Base-by-base conservation (phyloP, 23 red algal species). In the Gracilaria gracilis region DNA sequence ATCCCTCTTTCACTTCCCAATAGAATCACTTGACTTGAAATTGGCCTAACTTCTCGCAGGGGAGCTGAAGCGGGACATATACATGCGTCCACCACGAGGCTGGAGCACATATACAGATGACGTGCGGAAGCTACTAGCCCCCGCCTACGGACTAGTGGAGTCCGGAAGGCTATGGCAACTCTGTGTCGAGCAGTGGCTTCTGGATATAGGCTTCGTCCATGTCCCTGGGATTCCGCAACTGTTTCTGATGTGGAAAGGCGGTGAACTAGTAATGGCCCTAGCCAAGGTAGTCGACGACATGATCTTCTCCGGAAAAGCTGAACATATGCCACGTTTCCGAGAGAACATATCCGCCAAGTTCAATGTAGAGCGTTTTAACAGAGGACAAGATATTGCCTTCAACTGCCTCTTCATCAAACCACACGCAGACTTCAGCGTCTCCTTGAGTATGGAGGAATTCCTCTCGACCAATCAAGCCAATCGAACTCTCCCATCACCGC, bases 221-320 rank as follows among this genome's bases (percentile, higher is more conserved):
- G 66, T 86, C 28, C 55, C 59, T 66, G 58, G 59, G 36, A n/a
- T 86, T 21, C 82, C 82, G 31, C 82, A 86, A 34, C 61, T 72
- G 4, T 86, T 86, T 61, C 37, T 69, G n/a, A 6, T 38, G n/a
- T n/a, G 17, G 66, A 9, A 38, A 23, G 12, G 0, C 1, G 25
- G 40, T 24, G 35, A 67, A 35, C 61, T 86, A 1, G 39, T 20
- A n/a, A 38, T 86, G 11, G 9, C 51, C 40, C 35, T 86, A 19
- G 82, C 82, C 5, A 86, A 86, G 23, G 58, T 86, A 17, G 83
- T 87, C 25, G 83, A 87, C 35, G 83, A 75, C 64, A 71, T 87
- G 34, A 16, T 75, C 53, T 33, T 87, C 33, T 65, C 47, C 23
- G 65, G 66, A 19, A 50, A 14, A 1, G 2, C 29, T 17, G 25